Conservation (phyloP, 805 yeast genomes). For the Lachancea meyersii region DNA sequence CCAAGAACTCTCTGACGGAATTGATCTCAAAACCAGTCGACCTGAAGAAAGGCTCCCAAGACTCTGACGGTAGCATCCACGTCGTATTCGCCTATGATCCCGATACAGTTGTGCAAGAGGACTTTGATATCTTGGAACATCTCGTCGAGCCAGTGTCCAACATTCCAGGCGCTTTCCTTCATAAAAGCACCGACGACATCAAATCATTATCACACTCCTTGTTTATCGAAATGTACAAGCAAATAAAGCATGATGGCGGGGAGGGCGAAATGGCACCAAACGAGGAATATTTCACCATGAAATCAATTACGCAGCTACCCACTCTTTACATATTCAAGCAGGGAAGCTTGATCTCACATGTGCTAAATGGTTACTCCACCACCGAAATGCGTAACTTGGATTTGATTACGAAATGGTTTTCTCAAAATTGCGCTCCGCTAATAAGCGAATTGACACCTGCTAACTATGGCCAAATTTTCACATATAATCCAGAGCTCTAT, state of each 20-base stretch:
- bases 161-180: slow-evolving; percentile 50
- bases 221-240: slow-evolving; percentile 35
- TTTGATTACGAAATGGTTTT: slow-evolving; percentile 45
- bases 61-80: slow-evolving; percentile 31
- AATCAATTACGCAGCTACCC: slow-evolving; percentile 54
- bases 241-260: slow-evolving; percentile 38
- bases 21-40: slow-evolving; percentile 17
- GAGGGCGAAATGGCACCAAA: slow-evolving; percentile 36
- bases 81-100: slow-evolving; percentile 50
- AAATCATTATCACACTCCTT: slow-evolving; percentile 37
- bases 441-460: slow-evolving; percentile 45
- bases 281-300: slow-evolving; percentile 43
- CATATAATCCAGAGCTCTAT: slow-evolving; percentile 15
- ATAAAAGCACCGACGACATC: slow-evolving; percentile 45
- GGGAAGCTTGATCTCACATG: slow-evolving; percentile 43
- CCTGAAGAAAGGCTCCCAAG: slow-evolving; percentile 7
- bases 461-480: slow-evolving; percentile 16
- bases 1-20: slow-evolving; percentile 11
- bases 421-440: slow-evolving; percentile 44
- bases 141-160: slow-evolving; percentile 54
- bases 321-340: slow-evolving; percentile 57
- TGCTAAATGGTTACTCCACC: slow-evolving; percentile 57
- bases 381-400: slow-evolving; percentile 52
- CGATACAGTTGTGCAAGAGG: slow-evolving; percentile 46
- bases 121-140: slow-evolving; percentile 53